phyloP scores from a whole-genome alignment of 2,329 filamentous ascomycete species.

The Trichophyton rubrum region DNA sequence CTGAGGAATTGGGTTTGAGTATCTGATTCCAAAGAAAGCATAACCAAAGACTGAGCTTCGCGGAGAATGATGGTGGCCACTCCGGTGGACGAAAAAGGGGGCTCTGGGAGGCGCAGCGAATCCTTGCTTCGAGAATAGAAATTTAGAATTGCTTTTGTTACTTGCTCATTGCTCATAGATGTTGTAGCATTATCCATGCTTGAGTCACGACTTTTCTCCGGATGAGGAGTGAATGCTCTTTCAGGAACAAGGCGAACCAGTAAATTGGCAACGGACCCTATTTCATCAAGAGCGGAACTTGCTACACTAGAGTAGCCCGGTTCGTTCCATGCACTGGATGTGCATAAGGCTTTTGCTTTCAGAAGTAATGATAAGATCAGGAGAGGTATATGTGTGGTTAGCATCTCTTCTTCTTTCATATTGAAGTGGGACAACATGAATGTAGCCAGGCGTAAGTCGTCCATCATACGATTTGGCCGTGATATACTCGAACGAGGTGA shows the following conservation, averaged over 20 bases:
- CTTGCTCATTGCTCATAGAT: constrained; percentile 24
- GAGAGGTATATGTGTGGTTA: constrained; percentile 70
- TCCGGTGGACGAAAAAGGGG: constrained; percentile 46
- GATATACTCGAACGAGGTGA: constrained; percentile 40
- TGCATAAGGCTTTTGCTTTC: constrained; percentile 31
- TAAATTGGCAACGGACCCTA: constrained; percentile 38
- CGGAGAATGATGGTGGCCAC: constrained; percentile 52
- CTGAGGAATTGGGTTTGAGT: constrained; percentile 36
- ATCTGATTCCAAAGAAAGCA: constrained; percentile 21
- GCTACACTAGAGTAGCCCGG: constrained; percentile 9
- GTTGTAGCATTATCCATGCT: not conserved
- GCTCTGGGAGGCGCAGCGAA: constrained; percentile 49
- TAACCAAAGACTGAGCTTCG: constrained; percentile 38
- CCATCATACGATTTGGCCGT: constrained; percentile 39
- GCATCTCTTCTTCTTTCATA: constrained; percentile 90
- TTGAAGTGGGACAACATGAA: constrained; percentile 88
- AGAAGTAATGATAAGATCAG: constrained; percentile 52
- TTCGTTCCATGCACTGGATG: constrained; percentile 10
- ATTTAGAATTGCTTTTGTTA: constrained; percentile 48
- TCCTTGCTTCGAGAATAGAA: constrained; percentile 63
- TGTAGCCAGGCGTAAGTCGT: constrained; percentile 58
- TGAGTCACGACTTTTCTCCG: not conserved
- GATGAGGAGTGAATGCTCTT: constrained; percentile 39
- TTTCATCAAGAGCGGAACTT: constrained; percentile 22
- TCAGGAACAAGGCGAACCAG: constrained; percentile 54